Conservation (phyloP, 768 basidiomycete genomes). For the Naganishia friedmannii region DNA sequence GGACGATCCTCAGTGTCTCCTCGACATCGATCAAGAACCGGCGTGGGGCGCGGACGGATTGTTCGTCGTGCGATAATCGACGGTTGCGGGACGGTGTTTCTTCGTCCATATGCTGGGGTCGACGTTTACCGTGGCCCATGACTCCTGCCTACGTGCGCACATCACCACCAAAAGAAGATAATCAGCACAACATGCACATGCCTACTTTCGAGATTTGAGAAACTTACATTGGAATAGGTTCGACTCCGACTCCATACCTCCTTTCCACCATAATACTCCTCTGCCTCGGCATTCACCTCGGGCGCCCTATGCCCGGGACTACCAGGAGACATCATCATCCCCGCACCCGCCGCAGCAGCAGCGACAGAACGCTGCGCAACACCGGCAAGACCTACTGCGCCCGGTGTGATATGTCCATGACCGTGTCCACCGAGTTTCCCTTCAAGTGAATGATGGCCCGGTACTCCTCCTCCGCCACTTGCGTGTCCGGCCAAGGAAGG, state of each 20-base stretch:
- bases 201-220: conserved; percentile 6
- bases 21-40: conserved; percentile 96
- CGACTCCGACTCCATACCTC: conserved; percentile 76
- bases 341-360: background rate
- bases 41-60: conserved; percentile 70
- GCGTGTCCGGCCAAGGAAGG: no score
- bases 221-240: conserved; percentile 79
- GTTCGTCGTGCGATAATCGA: conserved; percentile 89
- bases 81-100: conserved; percentile 71
- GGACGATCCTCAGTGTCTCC: conserved; percentile 90
- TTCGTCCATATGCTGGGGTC: conserved; percentile 69
- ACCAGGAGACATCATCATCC: background rate
- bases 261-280: conserved; percentile 75
- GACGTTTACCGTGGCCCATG: conserved; percentile 70
- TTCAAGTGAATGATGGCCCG: background rate
- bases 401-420: background rate
- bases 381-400: conserved; percentile 5
- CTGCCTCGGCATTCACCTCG: conserved; percentile 64
- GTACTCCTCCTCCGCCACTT: background rate
- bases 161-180: background rate
- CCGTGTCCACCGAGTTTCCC: conserved; percentile 6
- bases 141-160: conserved; percentile 60
- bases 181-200: conserved; percentile 1
- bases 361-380: background rate
- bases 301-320: conserved; percentile 34